phyloP scores from a whole-genome alignment of 306 rosid species.

The Malus sieversii region DNA sequence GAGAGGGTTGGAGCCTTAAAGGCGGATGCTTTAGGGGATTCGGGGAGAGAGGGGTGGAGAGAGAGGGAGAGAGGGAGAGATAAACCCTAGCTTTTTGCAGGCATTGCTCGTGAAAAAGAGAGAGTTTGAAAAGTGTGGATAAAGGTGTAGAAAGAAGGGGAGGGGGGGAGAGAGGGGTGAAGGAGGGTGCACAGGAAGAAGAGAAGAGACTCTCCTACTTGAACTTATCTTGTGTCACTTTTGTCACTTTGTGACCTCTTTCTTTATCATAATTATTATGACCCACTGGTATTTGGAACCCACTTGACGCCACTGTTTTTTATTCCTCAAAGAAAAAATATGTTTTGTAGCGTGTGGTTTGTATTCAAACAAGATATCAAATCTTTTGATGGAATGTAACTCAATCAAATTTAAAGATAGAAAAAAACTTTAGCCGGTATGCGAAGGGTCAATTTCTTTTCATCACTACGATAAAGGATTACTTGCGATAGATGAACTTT shows the following conservation, averaged over 20 bases:
- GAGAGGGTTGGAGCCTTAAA: slow-evolving; percentile 1
- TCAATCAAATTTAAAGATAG: no score
- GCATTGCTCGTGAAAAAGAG: slow-evolving; percentile 55
- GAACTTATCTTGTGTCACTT: not conserved
- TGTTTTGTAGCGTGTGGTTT: no score
- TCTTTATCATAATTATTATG: slow-evolving; percentile 20
- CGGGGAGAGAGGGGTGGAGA: not conserved
- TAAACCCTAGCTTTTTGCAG: slow-evolving; percentile 36
- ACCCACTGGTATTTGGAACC: slow-evolving; percentile 28
- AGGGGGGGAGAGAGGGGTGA: not conserved
- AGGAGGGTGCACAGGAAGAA: not conserved
- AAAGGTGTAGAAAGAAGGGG: slow-evolving; percentile 25
- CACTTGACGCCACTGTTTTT: not conserved
- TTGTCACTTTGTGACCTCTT: slow-evolving; percentile 7
- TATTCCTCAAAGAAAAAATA: not conserved
- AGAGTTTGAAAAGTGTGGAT: slow-evolving; percentile 7
- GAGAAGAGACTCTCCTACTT: not conserved
- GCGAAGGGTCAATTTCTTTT: no score
- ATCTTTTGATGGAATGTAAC: no score
- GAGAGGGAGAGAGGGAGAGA: not conserved
- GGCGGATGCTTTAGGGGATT: slow-evolving; percentile 22
- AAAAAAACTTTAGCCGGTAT: no score
- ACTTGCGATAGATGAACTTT: no score
- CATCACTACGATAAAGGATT: accelerated
- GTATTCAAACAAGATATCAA: no score